phyloP scores from a whole-genome alignment of 257 asterid species.

The Nicotiana noctiflora region DNA sequence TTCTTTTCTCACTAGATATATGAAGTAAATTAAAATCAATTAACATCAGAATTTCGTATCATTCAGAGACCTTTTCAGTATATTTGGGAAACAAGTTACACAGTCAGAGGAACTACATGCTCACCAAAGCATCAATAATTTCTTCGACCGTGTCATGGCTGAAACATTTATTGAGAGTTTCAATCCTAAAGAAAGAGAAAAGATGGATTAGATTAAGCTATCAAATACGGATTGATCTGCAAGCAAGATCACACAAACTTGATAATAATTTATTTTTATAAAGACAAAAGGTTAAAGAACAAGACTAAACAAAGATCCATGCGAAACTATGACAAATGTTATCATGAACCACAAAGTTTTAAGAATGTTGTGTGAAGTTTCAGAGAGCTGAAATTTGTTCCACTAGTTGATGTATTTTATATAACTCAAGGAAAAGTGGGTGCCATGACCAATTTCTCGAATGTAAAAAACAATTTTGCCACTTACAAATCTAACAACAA shows the following conservation, averaged over 20 bases:
- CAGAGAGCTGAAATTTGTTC: not conserved
- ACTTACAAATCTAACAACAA: not conserved
- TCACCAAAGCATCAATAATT: conserved; percentile 79
- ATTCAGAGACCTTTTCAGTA: not conserved
- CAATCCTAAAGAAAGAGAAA: conserved; percentile 49
- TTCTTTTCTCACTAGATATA: not conserved
- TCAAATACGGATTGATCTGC: not conserved
- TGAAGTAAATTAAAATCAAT: not conserved
- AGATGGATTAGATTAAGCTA: conserved; percentile 18
- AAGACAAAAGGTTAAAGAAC: not conserved
- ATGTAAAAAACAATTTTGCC: not conserved
- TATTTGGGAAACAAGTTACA: not conserved
- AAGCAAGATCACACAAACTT: not conserved
- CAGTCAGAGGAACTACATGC: conserved; percentile 4
- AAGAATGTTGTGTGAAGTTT: not conserved
- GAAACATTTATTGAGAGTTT: conserved; percentile 72
- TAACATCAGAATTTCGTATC: not conserved
- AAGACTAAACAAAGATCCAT: not conserved
- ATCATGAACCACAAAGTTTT: not conserved
- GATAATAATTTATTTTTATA: not conserved
- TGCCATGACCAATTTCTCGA: not conserved
- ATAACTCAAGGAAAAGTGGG: not conserved
- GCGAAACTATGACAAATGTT: not conserved
- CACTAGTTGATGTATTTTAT: not conserved
- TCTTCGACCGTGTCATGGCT: conserved; percentile 86